phyloP scores from a whole-genome alignment of 345 rosid species.

The Kandelia obovata region DNA sequence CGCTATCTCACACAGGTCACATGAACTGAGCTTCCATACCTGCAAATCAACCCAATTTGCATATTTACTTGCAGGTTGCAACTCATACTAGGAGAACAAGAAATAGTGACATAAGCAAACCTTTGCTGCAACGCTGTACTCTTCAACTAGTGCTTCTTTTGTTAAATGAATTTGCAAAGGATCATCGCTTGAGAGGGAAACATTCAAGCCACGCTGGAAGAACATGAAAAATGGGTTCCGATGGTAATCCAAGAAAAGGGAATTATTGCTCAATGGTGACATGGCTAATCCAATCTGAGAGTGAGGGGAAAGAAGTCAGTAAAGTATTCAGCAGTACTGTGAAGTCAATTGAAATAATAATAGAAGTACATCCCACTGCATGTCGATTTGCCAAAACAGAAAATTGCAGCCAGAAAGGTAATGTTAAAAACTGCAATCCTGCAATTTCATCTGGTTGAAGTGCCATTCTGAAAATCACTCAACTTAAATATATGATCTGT shows the following conservation, averaged over 20 bases:
- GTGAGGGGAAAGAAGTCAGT: background rate
- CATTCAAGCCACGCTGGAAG: slow-evolving; percentile 52
- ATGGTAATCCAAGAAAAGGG: slow-evolving; percentile 52
- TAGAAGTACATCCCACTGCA: background rate
- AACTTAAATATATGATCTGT: background rate
- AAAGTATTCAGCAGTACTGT: background rate
- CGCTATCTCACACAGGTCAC: slow-evolving; percentile 56
- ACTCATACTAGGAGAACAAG: background rate
- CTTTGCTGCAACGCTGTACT: slow-evolving; percentile 57
- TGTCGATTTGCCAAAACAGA: background rate
- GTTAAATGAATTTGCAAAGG: slow-evolving; percentile 60
- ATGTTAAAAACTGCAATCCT: background rate
- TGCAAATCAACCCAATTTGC: slow-evolving; percentile 12
- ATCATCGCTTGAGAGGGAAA: slow-evolving; percentile 51
- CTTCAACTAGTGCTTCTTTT: slow-evolving; percentile 52
- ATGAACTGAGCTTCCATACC: slow-evolving; percentile 56
- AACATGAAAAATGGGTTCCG: slow-evolving; percentile 46
- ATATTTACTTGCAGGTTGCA: background rate
- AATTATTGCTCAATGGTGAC: slow-evolving; percentile 60
- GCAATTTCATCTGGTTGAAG: background rate
- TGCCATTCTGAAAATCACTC: background rate
- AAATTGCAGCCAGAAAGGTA: background rate
- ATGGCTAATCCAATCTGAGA: slow-evolving; percentile 47
- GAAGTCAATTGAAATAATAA: background rate
- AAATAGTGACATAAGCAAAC: slow-evolving; percentile 16